Conservation (phyloP, 768 basidiomycete genomes). For the Piloderma croceum region DNA sequence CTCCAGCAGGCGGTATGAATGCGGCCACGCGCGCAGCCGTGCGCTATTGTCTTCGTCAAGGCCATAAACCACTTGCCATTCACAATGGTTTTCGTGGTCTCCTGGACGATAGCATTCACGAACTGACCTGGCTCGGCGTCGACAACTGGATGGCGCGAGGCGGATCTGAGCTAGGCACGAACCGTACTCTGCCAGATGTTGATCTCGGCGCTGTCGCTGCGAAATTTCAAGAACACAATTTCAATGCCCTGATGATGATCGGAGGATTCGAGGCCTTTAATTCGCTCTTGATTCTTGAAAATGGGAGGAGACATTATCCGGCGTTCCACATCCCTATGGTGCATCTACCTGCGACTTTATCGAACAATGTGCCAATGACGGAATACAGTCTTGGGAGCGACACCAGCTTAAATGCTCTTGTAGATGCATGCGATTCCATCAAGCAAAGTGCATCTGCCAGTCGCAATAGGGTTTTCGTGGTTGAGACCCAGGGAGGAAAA, state of each 20-base stretch:
- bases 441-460: constrained; percentile 98
- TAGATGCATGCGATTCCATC: constrained; percentile 97
- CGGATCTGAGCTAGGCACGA: constrained; percentile 96
- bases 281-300: constrained; percentile 70
- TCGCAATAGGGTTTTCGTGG: constrained; percentile 92
- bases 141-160: constrained; percentile 96
- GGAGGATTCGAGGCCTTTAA: constrained; percentile 96
- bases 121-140: constrained; percentile 93
- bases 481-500: constrained; percentile 96
- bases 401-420: constrained; percentile 95
- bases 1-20: constrained; percentile 98
- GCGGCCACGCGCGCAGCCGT: constrained; percentile 93
- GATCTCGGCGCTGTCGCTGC: constrained; percentile 87
- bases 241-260: constrained; percentile 82
- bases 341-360: constrained; percentile 93
- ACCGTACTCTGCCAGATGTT: constrained; percentile 78
- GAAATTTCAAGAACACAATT: constrained; percentile 79
- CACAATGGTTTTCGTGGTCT: constrained; percentile 96
- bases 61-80: constrained; percentile 87
- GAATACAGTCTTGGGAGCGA: constrained; percentile 95
- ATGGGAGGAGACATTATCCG: constrained; percentile 77
- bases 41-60: constrained; percentile 87
- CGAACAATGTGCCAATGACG: constrained; percentile 97
- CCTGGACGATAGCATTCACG: constrained; percentile 79
- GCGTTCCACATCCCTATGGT: constrained; percentile 94